Base-by-base conservation (phyloP, 2,329 filamentous ascomycete species). In the Epichloe gansuensis region DNA sequence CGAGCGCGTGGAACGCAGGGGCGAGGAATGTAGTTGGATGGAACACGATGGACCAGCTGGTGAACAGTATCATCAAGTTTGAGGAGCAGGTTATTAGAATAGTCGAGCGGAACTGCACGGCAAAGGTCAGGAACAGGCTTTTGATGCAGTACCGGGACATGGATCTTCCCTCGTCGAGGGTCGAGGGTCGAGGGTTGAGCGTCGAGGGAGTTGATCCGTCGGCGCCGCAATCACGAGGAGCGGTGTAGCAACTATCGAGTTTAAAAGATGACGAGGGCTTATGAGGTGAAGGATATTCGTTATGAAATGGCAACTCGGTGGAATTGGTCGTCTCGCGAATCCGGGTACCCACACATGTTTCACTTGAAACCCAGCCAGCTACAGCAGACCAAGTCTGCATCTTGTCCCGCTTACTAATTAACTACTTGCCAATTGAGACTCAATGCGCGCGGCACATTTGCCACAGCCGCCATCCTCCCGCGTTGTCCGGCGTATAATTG, bases 21-120 rank as follows among this genome's bases (percentile, higher is more conserved):
- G 67, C 66, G 3, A 66, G 65, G 51, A 68, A 69, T 42, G 64
- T 68, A 9, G 66, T 70, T 25, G 59, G 63, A 45, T 69, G 68
- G 67, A 55, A 63, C 31, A 62, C 57, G 35, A 58, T 69, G 52
- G 57, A 54, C 25, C 52, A 55, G 9, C 57, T 69, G 53, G 58
- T 62, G 21, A 52, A 60, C 25, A 55, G 49, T 3, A 62, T 70
- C 21, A 44, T 57, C 38, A 58, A 63, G 9, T 55, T 58, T 15
- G 66, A 70, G 50, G 59, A 48, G 4, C 58, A 60, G 37, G 31
- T 67, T 25, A 52, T 55, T 8, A 47, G 51, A 3, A 50, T 60
- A 9, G 55, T 70, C 35, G 54, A 56, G 28, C 58, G 48, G 25
- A 53, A 60, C 21, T 57, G 59, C 28, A 58, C 56, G 4, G 55